A percentile compares a stretch with the other conserved stretches of the same genome.
phyloP scores from a whole-genome alignment of 148 eudicot genomes.

The Rhododendron vialii region DNA sequence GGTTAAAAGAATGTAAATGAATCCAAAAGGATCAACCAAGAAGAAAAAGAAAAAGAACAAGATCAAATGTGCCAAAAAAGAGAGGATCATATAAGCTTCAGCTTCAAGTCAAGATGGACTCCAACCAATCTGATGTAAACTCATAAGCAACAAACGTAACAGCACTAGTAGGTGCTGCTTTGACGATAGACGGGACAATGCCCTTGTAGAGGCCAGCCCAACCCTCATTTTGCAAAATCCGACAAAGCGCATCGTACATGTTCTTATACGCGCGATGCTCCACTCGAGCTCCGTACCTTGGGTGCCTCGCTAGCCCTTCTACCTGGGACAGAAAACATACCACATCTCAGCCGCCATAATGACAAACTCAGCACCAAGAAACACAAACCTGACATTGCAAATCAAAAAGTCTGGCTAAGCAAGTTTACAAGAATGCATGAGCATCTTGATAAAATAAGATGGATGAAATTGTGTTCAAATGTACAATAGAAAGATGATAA shows the following conservation, averaged over 20 bases:
- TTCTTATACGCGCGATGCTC: slow-evolving; percentile 62
- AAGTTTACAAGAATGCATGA: background rate
- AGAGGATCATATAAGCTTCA: slow-evolving; percentile 15
- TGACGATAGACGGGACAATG: slow-evolving; percentile 81
- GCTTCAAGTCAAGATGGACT: slow-evolving; percentile 48
- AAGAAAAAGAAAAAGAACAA: background rate
- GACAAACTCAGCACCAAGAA: background rate
- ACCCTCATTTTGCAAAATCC: slow-evolving; percentile 66
- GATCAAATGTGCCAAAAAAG: background rate
- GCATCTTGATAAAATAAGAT: background rate
- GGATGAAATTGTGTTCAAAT: background rate
- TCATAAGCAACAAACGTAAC: slow-evolving; percentile 95
- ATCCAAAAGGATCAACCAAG: background rate
- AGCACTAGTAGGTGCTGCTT: slow-evolving; percentile 97
- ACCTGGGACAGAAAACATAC: slow-evolving; percentile 36
- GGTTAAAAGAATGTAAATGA: background rate
- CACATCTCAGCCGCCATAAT: background rate
- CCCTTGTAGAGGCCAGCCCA: slow-evolving; percentile 94
- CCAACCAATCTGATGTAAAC: slow-evolving; percentile 73
- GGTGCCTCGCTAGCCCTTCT: slow-evolving; percentile 75
- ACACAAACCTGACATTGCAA: background rate
- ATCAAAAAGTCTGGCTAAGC: background rate
- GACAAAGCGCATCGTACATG: slow-evolving; percentile 62
- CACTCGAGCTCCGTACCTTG: slow-evolving; percentile 85
- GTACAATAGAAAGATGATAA: background rate